A percentile compares a stretch with the other conserved stretches of the same genome.
Conservation (phyloP, 768 basidiomycete species). For the Lactifluus volemus region DNA sequence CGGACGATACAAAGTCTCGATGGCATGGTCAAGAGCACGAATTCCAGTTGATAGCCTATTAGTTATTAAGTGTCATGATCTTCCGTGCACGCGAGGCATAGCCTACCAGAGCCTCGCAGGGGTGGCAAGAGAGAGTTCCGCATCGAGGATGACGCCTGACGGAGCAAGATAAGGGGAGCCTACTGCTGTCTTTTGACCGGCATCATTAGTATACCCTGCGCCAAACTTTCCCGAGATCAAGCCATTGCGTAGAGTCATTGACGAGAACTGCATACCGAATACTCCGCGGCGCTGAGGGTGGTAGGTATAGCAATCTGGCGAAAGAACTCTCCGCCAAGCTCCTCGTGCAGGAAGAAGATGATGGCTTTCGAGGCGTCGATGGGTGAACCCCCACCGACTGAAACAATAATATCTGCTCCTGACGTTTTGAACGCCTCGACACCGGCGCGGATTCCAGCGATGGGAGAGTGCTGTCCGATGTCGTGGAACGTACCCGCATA, state of each 20-base stretch:
- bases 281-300: constrained; percentile 73
- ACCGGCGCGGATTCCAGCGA: constrained; percentile 54
- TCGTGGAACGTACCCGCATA: constrained; percentile 62
- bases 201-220: constrained; percentile 65
- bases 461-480: constrained; percentile 65
- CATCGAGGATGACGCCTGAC: constrained; percentile 68
- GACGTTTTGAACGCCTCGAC: constrained; percentile 45
- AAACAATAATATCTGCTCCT: constrained; percentile 58
- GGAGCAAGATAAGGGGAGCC: constrained; percentile 51
- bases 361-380: constrained; percentile 74
- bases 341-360: constrained; percentile 50
- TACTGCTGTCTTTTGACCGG: constrained; percentile 56
- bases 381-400: constrained; percentile 75
- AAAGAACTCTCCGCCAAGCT: constrained; percentile 41
- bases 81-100: constrained; percentile 9
- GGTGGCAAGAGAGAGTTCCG: constrained; percentile 61
- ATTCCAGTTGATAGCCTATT: constrained; percentile 70
- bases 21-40: constrained; percentile 70
- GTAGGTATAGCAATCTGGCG: constrained; percentile 76
- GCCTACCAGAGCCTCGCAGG: constrained; percentile 66
- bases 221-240: constrained; percentile 34
- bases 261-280: constrained; percentile 36
- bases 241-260: neutral
- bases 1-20: constrained; percentile 59
- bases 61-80: neutral